Base-by-base conservation (phyloP, 1,284 basidiomycete species). In the Phylloporus gajari region DNA sequence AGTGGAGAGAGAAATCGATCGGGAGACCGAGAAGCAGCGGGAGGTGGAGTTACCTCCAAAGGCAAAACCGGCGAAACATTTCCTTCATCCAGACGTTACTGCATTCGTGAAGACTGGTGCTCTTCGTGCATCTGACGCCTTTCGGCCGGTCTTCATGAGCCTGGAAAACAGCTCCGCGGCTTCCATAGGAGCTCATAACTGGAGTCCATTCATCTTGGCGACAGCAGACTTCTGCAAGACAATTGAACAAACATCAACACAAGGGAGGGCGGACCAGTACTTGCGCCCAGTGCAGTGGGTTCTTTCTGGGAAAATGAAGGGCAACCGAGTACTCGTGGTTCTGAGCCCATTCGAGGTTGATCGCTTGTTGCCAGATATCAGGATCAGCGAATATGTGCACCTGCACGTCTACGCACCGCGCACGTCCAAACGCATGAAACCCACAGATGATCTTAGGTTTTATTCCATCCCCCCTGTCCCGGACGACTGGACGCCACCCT, bases 1-100 rank as follows among this genome's bases (percentile, higher is more conserved):
- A 65, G 86, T 87, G 70, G 87, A 88, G 86, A 88, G 72, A 79
- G 86, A 87, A 72, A 73, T 82, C 1, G 85, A 87, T 71, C 74
- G 73, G 35, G 35, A 35, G 35, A 35, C 8, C 35, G 5, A 35
- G 35, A 35, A 35, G n/a, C 85, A 87, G 72, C 78, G 76, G 4
- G 78, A 86, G 60, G 77, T 83, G 12, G 78, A 86, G 70, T 75
- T 81, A 12, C 84, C 85, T 11, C 75, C 72, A 3, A 73, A 59
- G 61, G 75, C 67, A 23, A 15, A 23, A 11, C 70, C 80, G 1
- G 76, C 76, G 19, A 19, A 11, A 6, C 81, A 83, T 38, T 17
- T 17, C 2, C 15, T 79, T n/a, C 67, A 76, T 61, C 25, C 2
- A 8, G 73, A 74, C 7, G 69, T 83, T n/a, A 35, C 27, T 21